Base-by-base conservation (phyloP, 768 basidiomycete species). In the Epithele typhae region DNA sequence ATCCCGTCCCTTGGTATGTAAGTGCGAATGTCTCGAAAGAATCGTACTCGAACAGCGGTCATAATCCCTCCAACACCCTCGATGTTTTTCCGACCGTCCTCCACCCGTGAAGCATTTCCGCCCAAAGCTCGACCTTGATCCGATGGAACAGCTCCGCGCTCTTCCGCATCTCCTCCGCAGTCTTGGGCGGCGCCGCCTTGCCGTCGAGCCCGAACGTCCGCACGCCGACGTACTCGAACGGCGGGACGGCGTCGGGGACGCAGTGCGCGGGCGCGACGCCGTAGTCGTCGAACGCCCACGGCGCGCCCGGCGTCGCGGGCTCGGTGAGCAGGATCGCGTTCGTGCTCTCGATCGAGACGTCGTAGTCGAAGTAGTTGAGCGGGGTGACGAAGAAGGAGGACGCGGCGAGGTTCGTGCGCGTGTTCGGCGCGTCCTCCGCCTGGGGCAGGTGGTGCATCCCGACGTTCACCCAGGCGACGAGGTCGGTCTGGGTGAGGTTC, bases 361-460 rank as follows among this genome's bases (percentile, higher is more conserved):
- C 81, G 41, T 70, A 66, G 57, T 84, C 81, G 60, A 81, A 80
- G 67, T 76, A 84, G 62, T 84, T 84, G 53, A 82, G 68, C 3
- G 81, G 82, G 0, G 77, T 74, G 12, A 84, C 60, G 47, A 80
- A 65, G 59, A 84, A 78, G 54, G 78, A 78, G 0, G 78, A 76
- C 12, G 76, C 64, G 3, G 81, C 79, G 14, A 68, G 63, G 55
- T 76, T 81, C 5, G 77, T 78, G 45, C 77, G 73, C 2, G 78
- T 82, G 54, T 75, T 79, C 1, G 81, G 81, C 1, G 76, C 70
- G 61, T 84, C 81, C 62, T 84, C 82, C 4, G 82, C 75, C 55
- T 79, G 76, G 1, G 80, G 79, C 40, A 83, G 64, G 55, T 84
- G 82, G 59, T 85, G 82, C 66, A 72, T 84, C 18, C 82, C 83